A percentile compares a stretch with the other conserved stretches of the same genome.
These are phyloP conservation scores for Chaetoceros muelleri DNA, from an alignment of 108 stramenopile species.

Conservation along the genomic window DNA sequence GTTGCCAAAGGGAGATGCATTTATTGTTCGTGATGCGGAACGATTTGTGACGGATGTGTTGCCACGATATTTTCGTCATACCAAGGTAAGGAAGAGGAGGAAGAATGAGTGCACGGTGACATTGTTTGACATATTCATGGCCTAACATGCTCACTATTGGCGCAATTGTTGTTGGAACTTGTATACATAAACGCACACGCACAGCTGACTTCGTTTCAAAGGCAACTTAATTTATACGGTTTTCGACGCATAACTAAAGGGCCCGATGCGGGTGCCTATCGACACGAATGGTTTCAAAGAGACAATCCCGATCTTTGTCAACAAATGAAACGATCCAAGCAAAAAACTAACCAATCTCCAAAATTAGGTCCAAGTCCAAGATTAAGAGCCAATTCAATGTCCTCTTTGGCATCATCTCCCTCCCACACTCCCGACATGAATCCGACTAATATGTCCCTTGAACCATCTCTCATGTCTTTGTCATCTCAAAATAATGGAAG, in stretches of 20 bases:
- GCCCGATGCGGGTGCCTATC: constrained; percentile 87
- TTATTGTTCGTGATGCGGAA: constrained; percentile 77
- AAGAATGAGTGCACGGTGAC: not conserved
- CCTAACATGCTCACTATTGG: not conserved
- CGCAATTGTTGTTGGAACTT: too few species aligned
- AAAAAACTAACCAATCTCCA: constrained; percentile 45
- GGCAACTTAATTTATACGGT: constrained; percentile 81
- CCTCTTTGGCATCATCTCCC: constrained; percentile 29
- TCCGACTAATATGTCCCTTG: constrained; percentile 13
- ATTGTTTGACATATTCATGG: not conserved
- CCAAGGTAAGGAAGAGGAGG: constrained; percentile 41
- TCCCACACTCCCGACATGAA: constrained; percentile 19
- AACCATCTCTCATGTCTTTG: constrained; percentile 2
- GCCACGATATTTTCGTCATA: constrained; percentile 84
- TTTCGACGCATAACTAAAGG: constrained; percentile 56
- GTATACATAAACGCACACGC: too few species aligned
- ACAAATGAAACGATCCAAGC: constrained; percentile 83
- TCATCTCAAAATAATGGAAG: too few species aligned
- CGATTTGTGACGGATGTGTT: constrained; percentile 63
- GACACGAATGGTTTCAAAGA: constrained; percentile 86
- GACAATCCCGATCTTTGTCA: constrained; percentile 79
- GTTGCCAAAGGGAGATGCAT: constrained; percentile 82
- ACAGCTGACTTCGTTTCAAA: constrained; percentile 70
- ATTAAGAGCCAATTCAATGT: constrained; percentile 26
- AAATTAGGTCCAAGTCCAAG: constrained; percentile 38